Evolutionary conservation across 192 early-diverging fungal species (phyloP), one percentile per base, ranked within the genome.

Genomic region (Podila clonocystis): DNA sequence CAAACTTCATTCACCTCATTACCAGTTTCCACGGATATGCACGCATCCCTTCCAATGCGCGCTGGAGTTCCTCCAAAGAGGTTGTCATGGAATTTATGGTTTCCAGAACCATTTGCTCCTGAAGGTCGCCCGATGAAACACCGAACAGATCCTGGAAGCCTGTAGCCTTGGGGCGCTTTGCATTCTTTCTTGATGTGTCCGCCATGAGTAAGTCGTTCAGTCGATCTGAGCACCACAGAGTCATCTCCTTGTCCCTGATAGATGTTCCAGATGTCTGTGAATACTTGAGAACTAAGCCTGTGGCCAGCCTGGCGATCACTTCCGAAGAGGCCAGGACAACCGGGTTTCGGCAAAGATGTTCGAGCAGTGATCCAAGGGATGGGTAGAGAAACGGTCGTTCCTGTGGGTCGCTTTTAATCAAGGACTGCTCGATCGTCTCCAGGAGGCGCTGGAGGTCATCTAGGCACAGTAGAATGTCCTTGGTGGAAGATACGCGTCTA

Each of bases 301-400:
- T 22, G 28, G 68, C 11, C 28, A 68, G 28, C 1, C 70, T 41
- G 1, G 59, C 60, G 12, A 68, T 34, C 4, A 34, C 9, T 4
- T 9, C 22, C 1, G 63, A 65, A 17, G 41, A 45, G 12, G 57
- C 29, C 41, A 68, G 36, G 9, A 68, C 33, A 55, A 72, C 55
- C 31, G 76, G 76, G 60, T 68, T 79, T 29, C 31, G 50, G 52
- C 76, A 72, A 5, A 79, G 65, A 28, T n/a, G 49, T 17, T 28
- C 20, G 1, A 79, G 41, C 9, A 79, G 36, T 28, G 36, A 15
- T 4, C 70, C 76, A 0, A 79, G 49, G 13, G 76, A 59, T 8
- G 69, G 70, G 45, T 68, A 79, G 22, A 67, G 30, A 4, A 62
- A 50, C 0, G 58, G 62, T 13, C 63, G 28, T 30, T 50, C 28